Evolutionary conservation across 495 filamentous ascomycete species (phyloP).

Genomic region (Cladorrhinum samala): DNA sequence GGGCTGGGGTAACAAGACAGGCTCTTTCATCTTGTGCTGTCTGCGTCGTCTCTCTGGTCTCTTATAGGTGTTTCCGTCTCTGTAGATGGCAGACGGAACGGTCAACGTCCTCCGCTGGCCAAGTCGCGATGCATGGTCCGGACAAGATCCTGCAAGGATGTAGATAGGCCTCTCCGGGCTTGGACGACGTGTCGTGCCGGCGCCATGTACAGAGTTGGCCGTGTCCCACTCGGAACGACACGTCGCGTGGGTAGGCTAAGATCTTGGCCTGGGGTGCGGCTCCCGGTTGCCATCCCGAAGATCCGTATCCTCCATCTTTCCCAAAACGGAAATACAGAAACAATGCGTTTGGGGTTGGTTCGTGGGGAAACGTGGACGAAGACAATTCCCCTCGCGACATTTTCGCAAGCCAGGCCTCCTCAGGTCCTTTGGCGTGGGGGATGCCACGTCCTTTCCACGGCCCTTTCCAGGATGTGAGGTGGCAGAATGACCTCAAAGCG

Average conservation of each 20-base stretch:
- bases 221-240: slow-evolving; percentile 15
- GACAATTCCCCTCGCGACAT: no score
- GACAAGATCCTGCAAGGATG: not conserved
- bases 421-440: no score
- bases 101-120: slow-evolving; percentile 2
- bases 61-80: slow-evolving; percentile 2
- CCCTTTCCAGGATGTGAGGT: not conserved
- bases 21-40: not conserved
- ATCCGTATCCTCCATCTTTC: slow-evolving; percentile 10
- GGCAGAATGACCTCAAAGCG: not conserved
- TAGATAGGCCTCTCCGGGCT: not conserved
- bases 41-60: not conserved
- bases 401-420: no score
- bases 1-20: slow-evolving; percentile 1
- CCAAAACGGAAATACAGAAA: slow-evolving; percentile 13
- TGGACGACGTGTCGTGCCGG: slow-evolving; percentile 6
- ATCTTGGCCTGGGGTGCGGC: slow-evolving; percentile 10
- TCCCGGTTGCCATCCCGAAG: slow-evolving; percentile 11
- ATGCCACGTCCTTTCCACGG: not conserved
- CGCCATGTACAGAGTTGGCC: slow-evolving; percentile 4
- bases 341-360: not conserved
- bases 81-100: not conserved
- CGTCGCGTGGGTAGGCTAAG: slow-evolving; percentile 10
- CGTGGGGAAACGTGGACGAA: not conserved
- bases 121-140: slow-evolving; percentile 1